These are phyloP conservation scores for Melaleuca quinquenervia DNA, from an alignment of 345 rosid species.

Conservation along the genomic window DNA sequence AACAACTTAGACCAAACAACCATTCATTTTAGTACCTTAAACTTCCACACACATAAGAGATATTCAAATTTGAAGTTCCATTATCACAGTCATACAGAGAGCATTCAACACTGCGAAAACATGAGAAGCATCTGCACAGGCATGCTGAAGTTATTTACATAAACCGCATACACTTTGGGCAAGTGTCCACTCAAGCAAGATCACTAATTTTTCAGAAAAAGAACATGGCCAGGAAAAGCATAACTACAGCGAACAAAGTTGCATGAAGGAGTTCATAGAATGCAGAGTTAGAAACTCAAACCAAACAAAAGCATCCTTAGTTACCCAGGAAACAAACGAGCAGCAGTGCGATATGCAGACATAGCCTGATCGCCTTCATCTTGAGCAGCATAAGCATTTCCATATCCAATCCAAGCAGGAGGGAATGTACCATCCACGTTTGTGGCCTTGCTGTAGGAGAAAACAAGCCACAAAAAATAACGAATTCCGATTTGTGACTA, in stretches of 20 bases:
- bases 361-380: constrained; percentile 98
- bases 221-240: not conserved
- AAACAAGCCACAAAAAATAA: constrained; percentile 1
- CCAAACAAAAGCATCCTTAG: not conserved
- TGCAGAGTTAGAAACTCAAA: not conserved
- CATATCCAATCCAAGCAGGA: constrained; percentile 92
- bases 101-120: not conserved
- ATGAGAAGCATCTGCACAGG: not conserved
- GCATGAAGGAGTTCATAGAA: not conserved
- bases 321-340: constrained; percentile 97
- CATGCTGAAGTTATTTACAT: not conserved
- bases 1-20: constrained; percentile 1
- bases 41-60: not conserved
- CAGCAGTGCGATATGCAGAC: constrained; percentile 92
- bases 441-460: constrained; percentile 71
- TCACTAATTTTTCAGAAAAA: not conserved
- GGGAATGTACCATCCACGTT: constrained; percentile 69
- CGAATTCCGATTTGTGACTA: not conserved
- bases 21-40: not conserved
- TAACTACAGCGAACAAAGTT: not conserved
- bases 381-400: constrained; percentile 82
- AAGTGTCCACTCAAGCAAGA: not conserved
- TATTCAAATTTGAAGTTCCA: not conserved
- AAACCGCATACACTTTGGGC: not conserved
- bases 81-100: not conserved